Evolutionary conservation across 208 protist species (phyloP), one percentile per base, ranked within the genome.

Genomic region (Porcisia hertigi): DNA sequence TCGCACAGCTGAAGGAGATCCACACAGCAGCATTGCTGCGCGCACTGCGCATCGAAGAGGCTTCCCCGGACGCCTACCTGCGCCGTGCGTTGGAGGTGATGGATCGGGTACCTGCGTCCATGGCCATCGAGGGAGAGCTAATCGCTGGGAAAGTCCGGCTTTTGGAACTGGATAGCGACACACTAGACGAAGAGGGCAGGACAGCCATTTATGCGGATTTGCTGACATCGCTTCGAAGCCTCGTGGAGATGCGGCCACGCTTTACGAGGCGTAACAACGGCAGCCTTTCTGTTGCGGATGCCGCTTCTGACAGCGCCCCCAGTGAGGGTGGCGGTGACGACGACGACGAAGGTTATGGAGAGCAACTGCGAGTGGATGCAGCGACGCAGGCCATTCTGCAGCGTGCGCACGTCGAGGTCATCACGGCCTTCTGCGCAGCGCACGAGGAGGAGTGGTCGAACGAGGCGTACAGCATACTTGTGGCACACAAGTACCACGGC

Each of bases 401-500:
- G 76, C 73, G 66, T 0, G 86, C 87, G 1, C 89, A 94, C 75
- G 36, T 41, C 0, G 73, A 88, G 58, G 91, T 95, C 25, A 80
- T 94, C 57, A 83, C 58, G 2, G 79, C 80, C 49, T 76, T 94
- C 49, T 92, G 89, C 71, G 77, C 59, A 1, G 91, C 93, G 18
- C 88, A 88, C 60, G 36, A 87, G 45, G 81, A 92, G n/a, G 79
- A 83, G 53, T 87, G 87, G 59, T 75, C 89, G 12, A 90, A 93
- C 66, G 85, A 95, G 71, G 91, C 87, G n/a, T 97, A 97, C 77
- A 86, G 79, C 59, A 88, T 97, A 49, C 73, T 97, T 45, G 86
- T 94, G 6, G 80, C 91, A 11, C 93, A 97, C 87, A 97, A 97
- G 82, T 97, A 97, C 72, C 89, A 97, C 66, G 91, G 91, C 1